Evolutionary conservation across 352 stramenopile species (phyloP).

Genomic region (Globisporangium parvum): DNA sequence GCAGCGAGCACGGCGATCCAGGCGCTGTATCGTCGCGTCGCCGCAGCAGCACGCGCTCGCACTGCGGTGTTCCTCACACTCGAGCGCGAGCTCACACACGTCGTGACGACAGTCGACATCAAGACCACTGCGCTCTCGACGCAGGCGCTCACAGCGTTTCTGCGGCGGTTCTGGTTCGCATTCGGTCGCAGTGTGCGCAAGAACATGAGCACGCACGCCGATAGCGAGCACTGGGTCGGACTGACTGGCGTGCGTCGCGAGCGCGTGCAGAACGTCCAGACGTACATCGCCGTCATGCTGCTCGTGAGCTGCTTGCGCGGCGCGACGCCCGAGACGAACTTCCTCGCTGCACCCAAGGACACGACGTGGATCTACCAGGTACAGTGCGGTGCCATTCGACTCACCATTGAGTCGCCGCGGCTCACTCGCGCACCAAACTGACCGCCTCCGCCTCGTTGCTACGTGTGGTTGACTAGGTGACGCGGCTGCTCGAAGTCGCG

Average conservation of each 20-base stretch:
- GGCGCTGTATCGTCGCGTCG: constrained; percentile 31
- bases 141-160: constrained; percentile 16
- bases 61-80: constrained; percentile 29
- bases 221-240: constrained; percentile 4
- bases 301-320: constrained; percentile 47
- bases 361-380: constrained; percentile 40
- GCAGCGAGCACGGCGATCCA: constrained; percentile 50
- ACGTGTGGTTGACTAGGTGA: constrained; percentile 13
- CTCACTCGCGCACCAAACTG: neutral
- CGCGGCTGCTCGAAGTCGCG: constrained; percentile 34
- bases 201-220: neutral
- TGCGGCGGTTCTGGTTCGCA: constrained; percentile 46
- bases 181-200: constrained; percentile 12
- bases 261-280: constrained; percentile 38
- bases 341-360: constrained; percentile 28
- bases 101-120: constrained; percentile 24
- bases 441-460: neutral
- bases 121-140: constrained; percentile 25
- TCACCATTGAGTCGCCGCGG: neutral
- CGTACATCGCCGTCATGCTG: constrained; percentile 56
- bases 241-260: constrained; percentile 1
- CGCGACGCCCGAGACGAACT: constrained; percentile 7
- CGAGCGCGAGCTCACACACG: constrained; percentile 31
- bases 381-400: no score
- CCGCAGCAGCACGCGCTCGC: constrained; percentile 18